phyloP scores from a whole-genome alignment of 495 filamentous ascomycete species.

The Recurvomyces mirabilis region DNA sequence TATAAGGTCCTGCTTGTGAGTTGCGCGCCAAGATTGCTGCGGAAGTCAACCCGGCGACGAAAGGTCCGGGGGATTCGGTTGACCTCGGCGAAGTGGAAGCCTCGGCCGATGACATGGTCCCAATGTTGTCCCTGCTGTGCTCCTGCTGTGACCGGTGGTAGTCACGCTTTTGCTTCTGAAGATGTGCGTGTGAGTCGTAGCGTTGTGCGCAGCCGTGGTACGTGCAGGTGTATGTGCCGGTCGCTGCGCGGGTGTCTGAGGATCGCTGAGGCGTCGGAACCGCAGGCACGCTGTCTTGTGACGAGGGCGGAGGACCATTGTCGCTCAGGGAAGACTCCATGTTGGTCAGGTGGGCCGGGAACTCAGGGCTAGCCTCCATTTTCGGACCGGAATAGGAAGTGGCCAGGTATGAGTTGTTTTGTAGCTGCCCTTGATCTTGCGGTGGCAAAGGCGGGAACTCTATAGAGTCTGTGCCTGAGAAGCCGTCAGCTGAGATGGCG shows the following conservation, averaged over 20 bases:
- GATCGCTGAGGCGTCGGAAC: conserved; percentile 39
- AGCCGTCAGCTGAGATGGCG: conserved; percentile 21
- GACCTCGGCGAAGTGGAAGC: conserved; percentile 21
- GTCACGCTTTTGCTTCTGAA: conserved; percentile 94
- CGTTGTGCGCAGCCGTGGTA: conserved; percentile 82
- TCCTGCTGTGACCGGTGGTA: conserved; percentile 51
- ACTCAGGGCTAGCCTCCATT: conserved; percentile 36
- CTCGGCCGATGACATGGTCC: conserved; percentile 1
- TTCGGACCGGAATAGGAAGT: conserved; percentile 19
- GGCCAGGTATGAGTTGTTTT: conserved; percentile 1
- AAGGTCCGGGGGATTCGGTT: conserved; percentile 31
- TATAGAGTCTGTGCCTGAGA: conserved; percentile 1
- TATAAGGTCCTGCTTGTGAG: conserved; percentile 78
- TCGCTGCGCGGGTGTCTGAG: conserved; percentile 53
- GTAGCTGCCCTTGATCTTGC: conserved; percentile 9
- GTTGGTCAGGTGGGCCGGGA: conserved; percentile 49
- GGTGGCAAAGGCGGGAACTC: conserved; percentile 16
- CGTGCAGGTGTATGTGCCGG: conserved; percentile 88
- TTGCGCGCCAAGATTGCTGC: conserved; percentile 47
- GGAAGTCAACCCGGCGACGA: conserved; percentile 37
- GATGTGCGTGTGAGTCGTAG: conserved; percentile 72
- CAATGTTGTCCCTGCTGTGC: conserved; percentile 5
- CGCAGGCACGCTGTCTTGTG: conserved; percentile 23
- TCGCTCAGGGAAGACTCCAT: conserved; percentile 59
- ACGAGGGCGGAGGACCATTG: conserved; percentile 18